phyloP scores from a whole-genome alignment of 352 stramenopile genomes.

The Globisporangium mamillatum region DNA sequence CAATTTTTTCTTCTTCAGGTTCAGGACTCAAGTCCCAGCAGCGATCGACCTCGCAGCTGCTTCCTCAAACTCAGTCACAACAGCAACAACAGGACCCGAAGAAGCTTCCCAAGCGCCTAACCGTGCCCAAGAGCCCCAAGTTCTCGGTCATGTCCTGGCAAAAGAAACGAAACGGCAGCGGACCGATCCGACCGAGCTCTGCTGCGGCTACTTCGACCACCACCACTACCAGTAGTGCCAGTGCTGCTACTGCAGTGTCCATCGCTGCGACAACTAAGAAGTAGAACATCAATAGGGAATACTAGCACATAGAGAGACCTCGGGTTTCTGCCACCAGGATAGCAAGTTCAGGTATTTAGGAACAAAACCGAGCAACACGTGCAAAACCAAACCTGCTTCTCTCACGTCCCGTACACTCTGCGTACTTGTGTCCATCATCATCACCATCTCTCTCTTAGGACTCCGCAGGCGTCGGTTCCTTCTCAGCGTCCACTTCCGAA shows the following conservation, averaged over 20 bases:
- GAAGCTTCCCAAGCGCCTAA: slow-evolving; percentile 46
- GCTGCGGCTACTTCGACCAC: neutral
- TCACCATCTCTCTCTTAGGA: neutral
- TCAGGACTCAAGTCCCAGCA: slow-evolving; percentile 38
- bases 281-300: neutral
- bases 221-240: neutral
- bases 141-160: slow-evolving; percentile 88
- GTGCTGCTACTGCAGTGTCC: neutral
- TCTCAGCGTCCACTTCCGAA: slow-evolving; percentile 7
- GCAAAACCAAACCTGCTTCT: neutral
- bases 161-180: slow-evolving; percentile 38
- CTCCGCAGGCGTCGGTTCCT: slow-evolving; percentile 1
- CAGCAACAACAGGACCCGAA: slow-evolving; percentile 9
- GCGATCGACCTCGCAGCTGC: slow-evolving; percentile 35
- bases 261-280: neutral
- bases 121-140: slow-evolving; percentile 74
- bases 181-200: slow-evolving; percentile 7
- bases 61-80: neutral
- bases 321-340: neutral
- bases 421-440: neutral
- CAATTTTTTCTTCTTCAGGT: neutral
- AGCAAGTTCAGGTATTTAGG: neutral
- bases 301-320: neutral
- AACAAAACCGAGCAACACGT: neutral
- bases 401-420: too few relatives aligned